phyloP scores from a whole-genome alignment of 495 filamentous ascomycete genomes.

The Aspergillus affinis region DNA sequence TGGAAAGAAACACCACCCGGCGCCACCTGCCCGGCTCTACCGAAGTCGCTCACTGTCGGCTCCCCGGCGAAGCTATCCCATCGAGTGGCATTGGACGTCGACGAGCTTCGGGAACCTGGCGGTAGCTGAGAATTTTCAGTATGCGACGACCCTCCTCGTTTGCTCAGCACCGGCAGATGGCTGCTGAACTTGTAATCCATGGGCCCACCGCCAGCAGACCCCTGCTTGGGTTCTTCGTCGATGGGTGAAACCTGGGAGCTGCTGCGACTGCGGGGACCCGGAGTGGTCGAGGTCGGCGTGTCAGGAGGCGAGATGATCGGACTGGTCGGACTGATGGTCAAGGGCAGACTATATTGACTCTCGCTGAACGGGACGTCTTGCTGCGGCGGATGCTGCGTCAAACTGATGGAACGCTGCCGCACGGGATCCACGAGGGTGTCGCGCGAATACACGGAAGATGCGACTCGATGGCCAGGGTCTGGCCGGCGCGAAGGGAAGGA shows the following conservation, averaged over 20 bases:
- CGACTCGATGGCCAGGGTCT: conserved; percentile 17
- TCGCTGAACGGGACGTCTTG: neutral
- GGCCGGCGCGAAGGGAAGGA: conserved; percentile 12
- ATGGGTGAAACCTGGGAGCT: conserved; percentile 51
- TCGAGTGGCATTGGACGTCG: conserved; percentile 26
- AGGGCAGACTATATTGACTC: neutral
- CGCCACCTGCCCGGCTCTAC: conserved; percentile 24
- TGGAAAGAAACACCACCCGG: conserved; percentile 27
- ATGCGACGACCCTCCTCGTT: conserved; percentile 12
- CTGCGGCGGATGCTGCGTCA: conserved; percentile 4
- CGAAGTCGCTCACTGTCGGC: conserved; percentile 37
- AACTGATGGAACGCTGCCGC: conserved; percentile 23
- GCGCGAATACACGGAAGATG: conserved; percentile 31
- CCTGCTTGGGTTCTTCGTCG: conserved; percentile 27
- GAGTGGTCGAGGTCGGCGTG: conserved; percentile 29
- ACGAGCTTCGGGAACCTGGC: conserved; percentile 15
- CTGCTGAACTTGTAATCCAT: conserved; percentile 21
- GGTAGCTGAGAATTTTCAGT: conserved; percentile 6
- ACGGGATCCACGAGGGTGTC: conserved; percentile 18
- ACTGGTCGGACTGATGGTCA: conserved; percentile 6
- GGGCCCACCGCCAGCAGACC: neutral
- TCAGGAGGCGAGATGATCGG: conserved; percentile 46
- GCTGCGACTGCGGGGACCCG: conserved; percentile 23
- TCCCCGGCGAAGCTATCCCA: conserved; percentile 55
- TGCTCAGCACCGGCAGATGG: conserved; percentile 25